These are phyloP conservation scores for Kuraishia capsulata DNA, from an alignment of 805 yeast species.

Conservation along the genomic window DNA sequence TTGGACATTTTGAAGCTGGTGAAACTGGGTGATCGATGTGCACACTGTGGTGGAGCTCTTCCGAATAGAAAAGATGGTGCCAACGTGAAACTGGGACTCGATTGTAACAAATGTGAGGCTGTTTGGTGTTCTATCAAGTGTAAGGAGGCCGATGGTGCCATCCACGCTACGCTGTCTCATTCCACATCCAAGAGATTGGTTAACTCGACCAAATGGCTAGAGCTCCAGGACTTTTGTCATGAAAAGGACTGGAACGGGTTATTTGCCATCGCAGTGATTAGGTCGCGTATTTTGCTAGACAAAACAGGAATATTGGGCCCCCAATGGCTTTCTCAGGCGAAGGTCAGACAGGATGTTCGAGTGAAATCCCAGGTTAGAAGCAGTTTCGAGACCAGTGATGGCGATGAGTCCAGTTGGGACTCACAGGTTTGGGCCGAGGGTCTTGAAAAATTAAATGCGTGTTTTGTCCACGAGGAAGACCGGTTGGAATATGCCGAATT, in stretches of 20 bases:
- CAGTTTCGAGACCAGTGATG: slow-evolving; percentile 40
- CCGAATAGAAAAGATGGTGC: slow-evolving; percentile 19
- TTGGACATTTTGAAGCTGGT: slow-evolving; percentile 55
- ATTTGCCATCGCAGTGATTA: slow-evolving; percentile 51
- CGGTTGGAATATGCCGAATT: slow-evolving; percentile 42
- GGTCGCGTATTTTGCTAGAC: slow-evolving; percentile 36
- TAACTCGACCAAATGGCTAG: slow-evolving; percentile 39
- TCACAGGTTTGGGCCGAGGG: slow-evolving; percentile 55
- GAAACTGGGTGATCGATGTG: slow-evolving; percentile 56
- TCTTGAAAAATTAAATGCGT: slow-evolving; percentile 34
- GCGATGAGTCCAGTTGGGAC: slow-evolving; percentile 14
- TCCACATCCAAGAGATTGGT: slow-evolving; percentile 20
- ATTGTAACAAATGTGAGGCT: slow-evolving; percentile 55
- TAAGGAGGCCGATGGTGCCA: slow-evolving; percentile 34
- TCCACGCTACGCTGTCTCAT: slow-evolving; percentile 55
- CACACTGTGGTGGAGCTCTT: slow-evolving; percentile 58
- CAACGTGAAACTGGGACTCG: slow-evolving; percentile 38
- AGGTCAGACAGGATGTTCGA: slow-evolving; percentile 57
- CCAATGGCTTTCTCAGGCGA: slow-evolving; percentile 59
- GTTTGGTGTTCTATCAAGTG: slow-evolving; percentile 67
- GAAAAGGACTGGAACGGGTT: slow-evolving; percentile 63
- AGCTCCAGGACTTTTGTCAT: slow-evolving; percentile 51
- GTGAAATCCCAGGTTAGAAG: slow-evolving; percentile 22
- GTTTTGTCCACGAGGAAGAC: slow-evolving; percentile 27
- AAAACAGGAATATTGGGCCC: slow-evolving; percentile 27